Evolutionary conservation across 2,329 filamentous ascomycete genomes (phyloP).

Genomic region (Fusarium scirpi): DNA sequence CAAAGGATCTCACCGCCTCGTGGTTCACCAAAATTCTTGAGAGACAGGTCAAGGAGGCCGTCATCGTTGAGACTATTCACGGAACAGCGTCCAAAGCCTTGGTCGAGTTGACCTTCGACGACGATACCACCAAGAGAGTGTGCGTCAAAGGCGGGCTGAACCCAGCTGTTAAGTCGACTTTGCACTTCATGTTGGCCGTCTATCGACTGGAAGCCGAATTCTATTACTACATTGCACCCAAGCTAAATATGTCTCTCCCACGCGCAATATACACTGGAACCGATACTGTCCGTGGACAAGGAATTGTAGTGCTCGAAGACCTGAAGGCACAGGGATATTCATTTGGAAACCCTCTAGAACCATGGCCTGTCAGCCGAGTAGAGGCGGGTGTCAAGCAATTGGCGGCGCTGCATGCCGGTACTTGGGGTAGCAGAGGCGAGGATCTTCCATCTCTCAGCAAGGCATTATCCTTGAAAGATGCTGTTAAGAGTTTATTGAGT

Average conservation of each 20-base stretch:
- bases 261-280: neutral
- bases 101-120: neutral
- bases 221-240: conserved; percentile 13
- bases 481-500: neutral
- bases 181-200: neutral
- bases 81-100: conserved; percentile 25
- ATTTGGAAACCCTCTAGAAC: conserved; percentile 7
- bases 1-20: neutral
- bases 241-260: conserved; percentile 3
- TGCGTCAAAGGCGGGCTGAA: conserved; percentile 31
- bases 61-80: conserved; percentile 1
- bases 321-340: conserved; percentile 5
- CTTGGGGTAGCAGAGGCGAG: neutral
- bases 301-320: conserved; percentile 8
- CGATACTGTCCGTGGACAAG: conserved; percentile 7
- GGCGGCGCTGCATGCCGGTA: conserved; percentile 20
- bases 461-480: neutral
- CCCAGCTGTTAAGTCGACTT: neutral
- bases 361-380: conserved; percentile 4
- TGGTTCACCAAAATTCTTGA: conserved; percentile 20
- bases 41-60: neutral
- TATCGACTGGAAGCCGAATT: conserved; percentile 21
- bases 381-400: conserved; percentile 6
- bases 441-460: conserved; percentile 2
- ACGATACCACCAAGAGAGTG: neutral